Evolutionary conservation across 768 basidiomycete genomes (phyloP).

Genomic region (Rhodotorula paludigena): DNA sequence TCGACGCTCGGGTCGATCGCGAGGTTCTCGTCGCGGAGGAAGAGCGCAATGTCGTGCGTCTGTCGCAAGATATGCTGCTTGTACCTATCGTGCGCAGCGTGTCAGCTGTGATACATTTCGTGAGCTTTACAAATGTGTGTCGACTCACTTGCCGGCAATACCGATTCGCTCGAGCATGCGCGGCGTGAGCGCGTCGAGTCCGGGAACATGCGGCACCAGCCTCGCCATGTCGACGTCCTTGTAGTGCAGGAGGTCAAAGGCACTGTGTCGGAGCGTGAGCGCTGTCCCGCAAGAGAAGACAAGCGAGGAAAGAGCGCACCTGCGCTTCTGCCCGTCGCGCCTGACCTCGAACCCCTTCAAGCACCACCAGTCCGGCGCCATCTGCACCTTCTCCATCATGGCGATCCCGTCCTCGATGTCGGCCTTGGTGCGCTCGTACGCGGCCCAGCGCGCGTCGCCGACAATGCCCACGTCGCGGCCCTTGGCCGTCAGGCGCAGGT

Average conservation of each 20-base stretch:
- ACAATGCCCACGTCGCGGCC: slow-evolving; percentile 55
- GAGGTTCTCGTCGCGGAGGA: slow-evolving; percentile 70
- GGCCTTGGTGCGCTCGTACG: slow-evolving; percentile 1
- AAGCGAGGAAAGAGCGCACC: slow-evolving; percentile 44
- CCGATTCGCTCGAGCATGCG: slow-evolving; percentile 59
- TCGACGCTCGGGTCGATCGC: slow-evolving; percentile 65
- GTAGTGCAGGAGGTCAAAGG: slow-evolving; percentile 66
- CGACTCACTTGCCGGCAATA: slow-evolving; percentile 50
- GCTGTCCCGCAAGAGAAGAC: background rate
- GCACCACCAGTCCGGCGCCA: slow-evolving; percentile 37
- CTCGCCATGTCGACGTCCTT: slow-evolving; percentile 53
- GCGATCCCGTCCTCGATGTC: slow-evolving; percentile 27
- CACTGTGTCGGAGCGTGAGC: slow-evolving; percentile 51
- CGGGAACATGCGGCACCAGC: slow-evolving; percentile 54
- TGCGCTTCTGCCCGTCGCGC: slow-evolving; percentile 52
- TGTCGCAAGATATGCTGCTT: slow-evolving; percentile 61
- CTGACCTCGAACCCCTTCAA: slow-evolving; percentile 50
- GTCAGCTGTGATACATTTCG: too few species aligned
- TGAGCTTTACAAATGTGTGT: background rate
- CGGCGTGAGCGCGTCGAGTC: slow-evolving; percentile 54
- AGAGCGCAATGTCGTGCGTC: slow-evolving; percentile 66
- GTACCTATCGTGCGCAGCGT: slow-evolving; percentile 29
- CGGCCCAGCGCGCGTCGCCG: slow-evolving; percentile 50
- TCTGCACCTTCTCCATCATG: slow-evolving; percentile 26
- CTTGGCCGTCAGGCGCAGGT: slow-evolving; percentile 70